A percentile compares a stretch with the other conserved stretches of the same genome.
Conservation (phyloP, 1,139 yeast species). For the Hemisphaericaspora xylanilytica region DNA sequence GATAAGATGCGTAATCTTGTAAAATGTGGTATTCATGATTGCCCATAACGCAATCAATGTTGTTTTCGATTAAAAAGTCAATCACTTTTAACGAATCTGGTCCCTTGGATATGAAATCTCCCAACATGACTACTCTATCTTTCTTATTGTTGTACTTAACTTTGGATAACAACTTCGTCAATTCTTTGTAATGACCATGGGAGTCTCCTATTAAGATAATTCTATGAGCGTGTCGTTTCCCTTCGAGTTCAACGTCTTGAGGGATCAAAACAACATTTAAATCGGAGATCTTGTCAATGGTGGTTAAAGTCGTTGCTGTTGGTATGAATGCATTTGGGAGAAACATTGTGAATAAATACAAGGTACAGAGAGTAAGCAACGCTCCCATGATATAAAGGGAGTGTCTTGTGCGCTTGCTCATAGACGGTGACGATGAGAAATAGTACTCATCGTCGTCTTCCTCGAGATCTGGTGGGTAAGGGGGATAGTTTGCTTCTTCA, state of each 20-base stretch:
- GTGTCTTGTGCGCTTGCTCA: conserved; percentile 17
- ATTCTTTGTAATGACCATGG: conserved; percentile 70
- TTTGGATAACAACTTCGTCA: conserved; percentile 49
- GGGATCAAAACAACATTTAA: conserved; percentile 27
- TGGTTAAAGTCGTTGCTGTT: conserved; percentile 25
- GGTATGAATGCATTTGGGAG: conserved; percentile 40
- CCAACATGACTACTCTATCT: conserved; percentile 70
- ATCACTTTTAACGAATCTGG: conserved; percentile 69
- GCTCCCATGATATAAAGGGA: conserved; percentile 14
- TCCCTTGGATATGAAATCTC: conserved; percentile 87
- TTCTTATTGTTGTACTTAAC: conserved; percentile 39
- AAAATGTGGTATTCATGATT: conserved; percentile 78
- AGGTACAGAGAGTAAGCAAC: conserved; percentile 16
- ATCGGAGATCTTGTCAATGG: conserved; percentile 26
- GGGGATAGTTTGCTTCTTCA: neutral
- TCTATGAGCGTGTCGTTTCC: conserved; percentile 30
- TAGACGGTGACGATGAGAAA: neutral
- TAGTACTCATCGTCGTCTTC: neutral
- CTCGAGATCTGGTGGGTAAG: neutral
- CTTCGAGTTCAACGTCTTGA: neutral
- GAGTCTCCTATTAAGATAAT: conserved; percentile 79
- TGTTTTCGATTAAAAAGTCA: conserved; percentile 59
- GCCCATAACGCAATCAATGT: conserved; percentile 76
- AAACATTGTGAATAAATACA: conserved; percentile 33
- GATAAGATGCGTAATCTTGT: conserved; percentile 58